Conservation (phyloP, 129 eudicot species). For the Rutidosis leptorrhynchoides region DNA sequence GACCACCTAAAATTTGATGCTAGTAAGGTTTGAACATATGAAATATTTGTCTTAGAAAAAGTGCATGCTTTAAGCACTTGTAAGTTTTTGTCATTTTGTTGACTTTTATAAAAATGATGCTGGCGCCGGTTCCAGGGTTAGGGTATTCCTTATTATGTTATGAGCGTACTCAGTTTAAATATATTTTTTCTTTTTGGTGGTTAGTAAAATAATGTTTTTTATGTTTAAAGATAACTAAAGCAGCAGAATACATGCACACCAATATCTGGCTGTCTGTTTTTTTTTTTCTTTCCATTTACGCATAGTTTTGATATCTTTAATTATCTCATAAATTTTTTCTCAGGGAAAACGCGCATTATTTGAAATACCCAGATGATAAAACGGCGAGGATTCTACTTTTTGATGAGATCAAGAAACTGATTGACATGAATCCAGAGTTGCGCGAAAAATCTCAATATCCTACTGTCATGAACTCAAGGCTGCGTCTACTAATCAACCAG, state of each 20-base stretch:
- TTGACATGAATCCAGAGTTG: slow-evolving; percentile 47
- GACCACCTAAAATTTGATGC: no score
- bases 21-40: no score
- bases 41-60: no score
- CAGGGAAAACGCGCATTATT: slow-evolving; percentile 54
- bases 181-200: background rate
- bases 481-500: slow-evolving; percentile 56
- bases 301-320: background rate
- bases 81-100: slow-evolving; percentile 2
- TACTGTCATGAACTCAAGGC: slow-evolving; percentile 40
- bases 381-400: slow-evolving; percentile 45
- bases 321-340: background rate
- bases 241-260: background rate
- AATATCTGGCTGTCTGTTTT: background rate
- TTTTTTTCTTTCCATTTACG: background rate
- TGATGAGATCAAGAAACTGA: slow-evolving; percentile 41
- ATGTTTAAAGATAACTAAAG: background rate
- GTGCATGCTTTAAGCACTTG: no score
- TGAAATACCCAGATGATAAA: slow-evolving; percentile 46
- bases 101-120: background rate
- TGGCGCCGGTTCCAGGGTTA: no score
- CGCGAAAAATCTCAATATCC: slow-evolving; percentile 62
- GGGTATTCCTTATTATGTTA: background rate
- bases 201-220: background rate
- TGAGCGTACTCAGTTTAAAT: background rate